phyloP scores from a whole-genome alignment of 2,329 filamentous ascomycete species.

The Xylariaceae sp. region DNA sequence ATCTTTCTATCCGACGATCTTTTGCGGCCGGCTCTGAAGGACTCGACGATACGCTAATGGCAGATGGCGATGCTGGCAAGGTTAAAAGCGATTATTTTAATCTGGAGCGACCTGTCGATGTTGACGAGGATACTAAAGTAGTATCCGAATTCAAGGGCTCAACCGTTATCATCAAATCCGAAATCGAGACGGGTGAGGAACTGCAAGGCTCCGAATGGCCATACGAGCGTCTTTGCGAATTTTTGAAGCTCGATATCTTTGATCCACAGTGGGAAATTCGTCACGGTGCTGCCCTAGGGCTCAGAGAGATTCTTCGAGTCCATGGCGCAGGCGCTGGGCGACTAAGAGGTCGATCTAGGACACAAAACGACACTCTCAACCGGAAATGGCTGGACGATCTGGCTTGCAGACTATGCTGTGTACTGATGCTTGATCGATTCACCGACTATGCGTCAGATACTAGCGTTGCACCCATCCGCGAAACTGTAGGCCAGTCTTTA shows the following conservation, averaged over 20 bases:
- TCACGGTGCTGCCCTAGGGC: slow-evolving; percentile 90
- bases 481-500: slow-evolving; percentile 90
- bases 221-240: slow-evolving; percentile 87
- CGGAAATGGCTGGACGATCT: slow-evolving; percentile 87
- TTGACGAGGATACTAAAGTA: slow-evolving; percentile 86
- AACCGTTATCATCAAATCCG: slow-evolving; percentile 72
- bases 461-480: slow-evolving; percentile 90
- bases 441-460: slow-evolving; percentile 97
- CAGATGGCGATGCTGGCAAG: slow-evolving; percentile 49
- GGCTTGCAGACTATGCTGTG: slow-evolving; percentile 88
- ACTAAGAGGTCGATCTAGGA: slow-evolving; percentile 59
- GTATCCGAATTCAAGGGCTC: slow-evolving; percentile 94
- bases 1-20: slow-evolving; percentile 65
- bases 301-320: slow-evolving; percentile 86
- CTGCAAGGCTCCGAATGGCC: slow-evolving; percentile 85
- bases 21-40: slow-evolving; percentile 58
- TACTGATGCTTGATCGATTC: slow-evolving; percentile 95
- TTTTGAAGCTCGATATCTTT: slow-evolving; percentile 88
- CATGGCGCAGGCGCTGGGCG: slow-evolving; percentile 87
- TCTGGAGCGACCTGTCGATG: slow-evolving; percentile 68
- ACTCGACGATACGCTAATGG: slow-evolving; percentile 53
- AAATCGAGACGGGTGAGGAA: slow-evolving; percentile 71
- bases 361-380: slow-evolving; percentile 75
- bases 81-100: slow-evolving; percentile 83
- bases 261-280: slow-evolving; percentile 92